Evolutionary conservation across 108 stramenopile genomes (phyloP), one percentile per base, ranked within the genome.

Genomic region (Heterococcus sp.): DNA sequence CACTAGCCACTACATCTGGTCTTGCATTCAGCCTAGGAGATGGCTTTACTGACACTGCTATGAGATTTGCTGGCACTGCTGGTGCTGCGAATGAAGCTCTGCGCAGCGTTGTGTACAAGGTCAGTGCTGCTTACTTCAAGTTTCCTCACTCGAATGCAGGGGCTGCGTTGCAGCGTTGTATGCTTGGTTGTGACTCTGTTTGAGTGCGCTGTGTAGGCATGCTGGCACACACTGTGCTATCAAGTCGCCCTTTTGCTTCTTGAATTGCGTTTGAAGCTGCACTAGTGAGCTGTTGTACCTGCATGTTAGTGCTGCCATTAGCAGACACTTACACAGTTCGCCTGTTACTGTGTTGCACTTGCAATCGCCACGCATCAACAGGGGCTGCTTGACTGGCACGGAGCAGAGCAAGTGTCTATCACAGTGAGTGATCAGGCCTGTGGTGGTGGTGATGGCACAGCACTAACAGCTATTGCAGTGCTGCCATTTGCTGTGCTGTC

Each of bases 361-460:
- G n/a, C n/a, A n/a, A n/a, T 58, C 46, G 21, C 46, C 46, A 8
- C 21, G 14, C 46, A 21, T 58, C 46, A 58, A 8, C 46, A 58
- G 46, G 46, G 46, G 14, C 46, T 58, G 14, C 46, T 58, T 21
- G 46, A 58, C 79, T 74, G 81, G 81, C 73, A 74, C 67, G 81
- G 81, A 35, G 37, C 66, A 37, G 81, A 82, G 3, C 74, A 65
- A 28, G 8, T 82, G 33, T 74, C 81, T 30, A 38, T 82, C 35
- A 65, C 66, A 37, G 73, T 73, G 35, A 65, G 73, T 46, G 73
- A 82, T 35, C 81, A 82, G 66, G 73, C 68, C 72, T 68, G 74
- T 37, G 81, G 81, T 21, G 73, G 72, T 37, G 81, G 81, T 2
- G 65, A 68, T 31, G 81, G 65, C 63, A 65, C 73, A 46, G 66